Percentiles rank a stretch among this genome's conserved stretches.
Conservation (phyloP, 108 stramenopile genomes). For the Aurantiochytrium sp. region DNA sequence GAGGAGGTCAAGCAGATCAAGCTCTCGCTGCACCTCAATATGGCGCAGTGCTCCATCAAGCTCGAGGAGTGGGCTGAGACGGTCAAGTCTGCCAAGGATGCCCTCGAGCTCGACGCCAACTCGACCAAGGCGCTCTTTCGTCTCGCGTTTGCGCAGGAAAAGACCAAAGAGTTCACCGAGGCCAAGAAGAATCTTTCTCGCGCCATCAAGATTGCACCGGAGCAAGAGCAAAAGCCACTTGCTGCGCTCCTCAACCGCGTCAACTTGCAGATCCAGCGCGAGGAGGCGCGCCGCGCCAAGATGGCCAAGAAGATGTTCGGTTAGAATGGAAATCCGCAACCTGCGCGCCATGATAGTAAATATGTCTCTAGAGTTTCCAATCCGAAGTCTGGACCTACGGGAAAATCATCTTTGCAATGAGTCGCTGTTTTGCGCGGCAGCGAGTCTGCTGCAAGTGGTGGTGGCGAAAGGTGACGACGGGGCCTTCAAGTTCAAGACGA, state of each 20-base stretch:
- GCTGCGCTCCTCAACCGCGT: conserved; percentile 16
- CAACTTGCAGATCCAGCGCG: neutral
- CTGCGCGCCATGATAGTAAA: neutral
- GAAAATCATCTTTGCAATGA: too few relatives aligned
- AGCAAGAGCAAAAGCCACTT: conserved; percentile 24
- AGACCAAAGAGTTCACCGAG: conserved; percentile 28
- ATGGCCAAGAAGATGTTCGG: conserved; percentile 34
- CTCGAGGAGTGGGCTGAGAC: conserved; percentile 30
- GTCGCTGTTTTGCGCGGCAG: too few relatives aligned
- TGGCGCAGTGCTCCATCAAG: conserved; percentile 34
- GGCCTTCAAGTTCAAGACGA: too few relatives aligned
- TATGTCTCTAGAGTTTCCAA: too few relatives aligned
- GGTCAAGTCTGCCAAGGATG: neutral
- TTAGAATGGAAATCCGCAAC: neutral
- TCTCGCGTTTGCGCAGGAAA: conserved; percentile 26
- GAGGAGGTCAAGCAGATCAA: neutral
- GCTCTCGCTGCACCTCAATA: conserved; percentile 19
- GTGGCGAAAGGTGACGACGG: too few relatives aligned
- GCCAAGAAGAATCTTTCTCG: neutral
- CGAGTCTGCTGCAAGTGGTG: too few relatives aligned
- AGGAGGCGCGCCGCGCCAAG: conserved; percentile 28
- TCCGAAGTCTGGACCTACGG: too few relatives aligned
- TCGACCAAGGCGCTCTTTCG: conserved; percentile 36
- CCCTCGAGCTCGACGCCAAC: conserved; percentile 27
- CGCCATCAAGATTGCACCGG: neutral